A percentile compares a stretch with the other conserved stretches of the same genome.
phyloP scores from a whole-genome alignment of 495 filamentous ascomycete species.

The Letharia lupina region DNA sequence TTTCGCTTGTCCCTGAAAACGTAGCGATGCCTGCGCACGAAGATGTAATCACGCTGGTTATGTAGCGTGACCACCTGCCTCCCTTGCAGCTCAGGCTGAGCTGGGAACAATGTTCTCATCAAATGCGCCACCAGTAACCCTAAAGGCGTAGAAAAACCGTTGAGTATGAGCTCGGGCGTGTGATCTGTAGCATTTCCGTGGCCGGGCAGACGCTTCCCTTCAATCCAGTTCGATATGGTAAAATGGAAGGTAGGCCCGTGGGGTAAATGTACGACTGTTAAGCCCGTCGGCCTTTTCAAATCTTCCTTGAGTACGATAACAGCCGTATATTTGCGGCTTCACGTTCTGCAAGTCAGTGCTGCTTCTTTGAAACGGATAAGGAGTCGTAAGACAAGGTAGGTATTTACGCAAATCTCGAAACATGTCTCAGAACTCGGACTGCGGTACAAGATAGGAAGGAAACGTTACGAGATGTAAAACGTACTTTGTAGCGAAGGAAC shows the following conservation, averaged over 20 bases:
- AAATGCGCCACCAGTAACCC: slow-evolving; percentile 83
- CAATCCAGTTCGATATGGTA: slow-evolving; percentile 74
- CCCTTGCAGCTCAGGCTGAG: slow-evolving; percentile 70
- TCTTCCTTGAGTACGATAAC: slow-evolving; percentile 79
- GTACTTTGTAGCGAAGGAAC: slow-evolving; percentile 57
- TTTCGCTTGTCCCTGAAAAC: slow-evolving; percentile 78
- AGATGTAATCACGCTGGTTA: slow-evolving; percentile 95
- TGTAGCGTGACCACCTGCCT: slow-evolving; percentile 86
- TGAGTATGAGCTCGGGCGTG: slow-evolving; percentile 86
- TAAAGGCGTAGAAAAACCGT: slow-evolving; percentile 89
- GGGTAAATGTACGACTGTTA: slow-evolving; percentile 78
- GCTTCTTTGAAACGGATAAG: neutral
- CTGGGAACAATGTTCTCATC: slow-evolving; percentile 75
- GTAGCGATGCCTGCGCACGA: slow-evolving; percentile 82
- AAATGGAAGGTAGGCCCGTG: slow-evolving; percentile 84
- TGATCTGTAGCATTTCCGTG: slow-evolving; percentile 86
- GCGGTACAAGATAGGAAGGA: neutral
- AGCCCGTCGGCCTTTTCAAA: slow-evolving; percentile 62
- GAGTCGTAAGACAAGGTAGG: neutral
- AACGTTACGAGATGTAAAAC: neutral
- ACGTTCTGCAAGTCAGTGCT: neutral
- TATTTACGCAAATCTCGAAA: neutral
- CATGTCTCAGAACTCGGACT: neutral
- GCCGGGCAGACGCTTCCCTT: slow-evolving; percentile 72
- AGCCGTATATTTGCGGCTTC: slow-evolving; percentile 66